Evolutionary conservation across 2,329 filamentous ascomycete species (phyloP).

Genomic region (Fusarium sp.): DNA sequence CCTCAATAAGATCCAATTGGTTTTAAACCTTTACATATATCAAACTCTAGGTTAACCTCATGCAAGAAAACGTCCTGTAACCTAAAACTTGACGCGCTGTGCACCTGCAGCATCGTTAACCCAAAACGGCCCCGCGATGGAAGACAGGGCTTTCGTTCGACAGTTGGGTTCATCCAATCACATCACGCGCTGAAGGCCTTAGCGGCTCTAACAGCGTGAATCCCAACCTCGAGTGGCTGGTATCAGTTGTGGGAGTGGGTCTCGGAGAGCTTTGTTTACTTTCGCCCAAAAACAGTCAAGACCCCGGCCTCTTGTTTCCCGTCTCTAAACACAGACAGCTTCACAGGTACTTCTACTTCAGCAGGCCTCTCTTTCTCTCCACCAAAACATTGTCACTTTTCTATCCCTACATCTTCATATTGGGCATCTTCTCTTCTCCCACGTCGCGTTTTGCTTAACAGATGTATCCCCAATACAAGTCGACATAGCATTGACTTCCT

Average conservation of each 20-base stretch:
- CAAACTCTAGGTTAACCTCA: constrained; percentile 10
- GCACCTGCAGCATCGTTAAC: constrained; percentile 16
- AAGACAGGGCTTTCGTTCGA: constrained; percentile 6
- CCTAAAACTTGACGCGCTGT: background rate
- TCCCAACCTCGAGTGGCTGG: constrained; percentile 13
- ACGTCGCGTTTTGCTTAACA: constrained; percentile 23
- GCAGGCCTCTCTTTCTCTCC: constrained; percentile 28
- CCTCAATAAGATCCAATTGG: background rate
- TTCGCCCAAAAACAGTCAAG: constrained; percentile 47
- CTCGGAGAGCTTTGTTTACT: constrained; percentile 48
- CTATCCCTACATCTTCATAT: constrained; percentile 23
- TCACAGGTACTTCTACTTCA: constrained; percentile 16
- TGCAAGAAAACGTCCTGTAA: constrained; percentile 4
- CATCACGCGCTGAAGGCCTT: background rate
- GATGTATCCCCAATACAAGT: constrained; percentile 25
- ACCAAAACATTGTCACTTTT: constrained; percentile 14
- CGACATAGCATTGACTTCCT: constrained; percentile 36
- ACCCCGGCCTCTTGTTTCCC: constrained; percentile 25
- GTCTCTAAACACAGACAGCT: constrained; percentile 34
- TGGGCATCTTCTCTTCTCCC: constrained; percentile 12
- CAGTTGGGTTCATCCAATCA: constrained; percentile 3
- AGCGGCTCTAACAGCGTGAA: constrained; percentile 6
- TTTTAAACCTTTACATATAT: background rate
- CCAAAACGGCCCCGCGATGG: constrained; percentile 17
- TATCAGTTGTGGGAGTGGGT: constrained; percentile 20